Base-by-base conservation (phyloP, 2,329 filamentous ascomycete genomes). In the Fusarium caatingaense region DNA sequence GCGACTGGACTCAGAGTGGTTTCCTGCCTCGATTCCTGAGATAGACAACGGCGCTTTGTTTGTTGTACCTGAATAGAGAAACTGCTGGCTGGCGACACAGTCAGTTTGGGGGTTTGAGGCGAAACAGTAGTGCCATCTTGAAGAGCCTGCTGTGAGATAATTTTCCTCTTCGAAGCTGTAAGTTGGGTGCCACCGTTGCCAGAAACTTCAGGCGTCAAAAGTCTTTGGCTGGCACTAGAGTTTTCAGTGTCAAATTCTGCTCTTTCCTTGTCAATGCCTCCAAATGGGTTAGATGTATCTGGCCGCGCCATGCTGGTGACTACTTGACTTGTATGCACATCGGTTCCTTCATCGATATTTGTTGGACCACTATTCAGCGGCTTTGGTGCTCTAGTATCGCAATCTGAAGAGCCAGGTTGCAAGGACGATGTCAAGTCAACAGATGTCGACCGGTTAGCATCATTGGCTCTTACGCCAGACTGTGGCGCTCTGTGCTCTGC, bases 401-500 rank as follows among this genome's bases (percentile, higher is more conserved):
- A 48, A 40, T 66, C 66, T 34, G 72, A 69, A 21, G 49, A 41
- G n/a, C 56, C 27, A 15, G 54, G 27, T 25, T 30, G 42, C 44
- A 53, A 47, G 55, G 56, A 42, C 15, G 51, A 45, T 28, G 60
- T 27, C 16, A 42, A 40, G n/a, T 32, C 40, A 21, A 23, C 10
- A 27, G 32, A 27, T 21, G 8, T 57, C 11, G 44, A 27, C 6
- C 47, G 34, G 10, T 57, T 56, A 16, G 47, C 34, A 23, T 34
- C 32, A 11, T 30, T 60, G 32, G 65, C 57, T 42, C 30, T 47
- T 34, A 56, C 48, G 20, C 58, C 66, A 20, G 60, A 44, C 7
- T 61, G 69, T 12, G 77, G 68, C 60, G 78, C 81, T 18, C 77
- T 74, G 23, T 81, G 80, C 56, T 37, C 34, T 48, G 34, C 28